Percentiles rank a stretch among this genome's conserved stretches.
These are phyloP conservation scores for Trichoderma parareesei DNA, from an alignment of 495 filamentous ascomycete genomes.

Conservation along the genomic window DNA sequence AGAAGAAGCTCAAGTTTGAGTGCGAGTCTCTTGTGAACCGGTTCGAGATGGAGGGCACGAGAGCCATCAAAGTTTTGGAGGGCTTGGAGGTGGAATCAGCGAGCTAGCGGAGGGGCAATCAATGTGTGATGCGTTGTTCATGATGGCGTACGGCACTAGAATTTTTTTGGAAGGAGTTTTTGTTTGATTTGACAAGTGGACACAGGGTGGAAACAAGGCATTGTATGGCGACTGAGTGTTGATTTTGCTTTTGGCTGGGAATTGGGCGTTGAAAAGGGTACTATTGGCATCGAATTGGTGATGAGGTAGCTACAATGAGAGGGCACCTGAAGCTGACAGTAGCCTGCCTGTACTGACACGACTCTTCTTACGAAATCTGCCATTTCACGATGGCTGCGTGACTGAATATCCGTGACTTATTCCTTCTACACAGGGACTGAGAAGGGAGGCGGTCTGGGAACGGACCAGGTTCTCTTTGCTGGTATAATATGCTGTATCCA, in stretches of 20 bases:
- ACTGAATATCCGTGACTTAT: no score
- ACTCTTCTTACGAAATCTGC: no score
- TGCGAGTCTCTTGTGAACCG: slow-evolving; percentile 71
- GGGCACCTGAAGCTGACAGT: no score
- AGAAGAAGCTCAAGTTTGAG: slow-evolving; percentile 66
- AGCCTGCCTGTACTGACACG: no score
- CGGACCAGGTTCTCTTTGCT: no score
- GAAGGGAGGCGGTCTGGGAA: no score
- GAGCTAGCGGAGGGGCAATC: neutral
- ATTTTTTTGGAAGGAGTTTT: neutral
- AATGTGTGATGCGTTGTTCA: neutral
- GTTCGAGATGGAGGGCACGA: slow-evolving; percentile 75
- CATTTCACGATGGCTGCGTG: no score
- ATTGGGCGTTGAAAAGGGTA: neutral
- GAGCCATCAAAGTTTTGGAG: slow-evolving; percentile 69
- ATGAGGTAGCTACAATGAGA: neutral
- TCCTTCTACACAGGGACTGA: no score
- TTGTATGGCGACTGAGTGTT: neutral
- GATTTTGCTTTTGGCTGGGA: neutral
- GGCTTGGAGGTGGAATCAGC: slow-evolving; percentile 44
- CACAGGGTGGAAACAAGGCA: neutral
- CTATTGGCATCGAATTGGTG: neutral
- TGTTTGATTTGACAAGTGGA: neutral
- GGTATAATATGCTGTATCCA: no score
- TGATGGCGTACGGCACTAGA: neutral